These are phyloP conservation scores for Magnusiomyces magnusii DNA, from an alignment of 1,139 yeast genomes.

Conservation along the genomic window DNA sequence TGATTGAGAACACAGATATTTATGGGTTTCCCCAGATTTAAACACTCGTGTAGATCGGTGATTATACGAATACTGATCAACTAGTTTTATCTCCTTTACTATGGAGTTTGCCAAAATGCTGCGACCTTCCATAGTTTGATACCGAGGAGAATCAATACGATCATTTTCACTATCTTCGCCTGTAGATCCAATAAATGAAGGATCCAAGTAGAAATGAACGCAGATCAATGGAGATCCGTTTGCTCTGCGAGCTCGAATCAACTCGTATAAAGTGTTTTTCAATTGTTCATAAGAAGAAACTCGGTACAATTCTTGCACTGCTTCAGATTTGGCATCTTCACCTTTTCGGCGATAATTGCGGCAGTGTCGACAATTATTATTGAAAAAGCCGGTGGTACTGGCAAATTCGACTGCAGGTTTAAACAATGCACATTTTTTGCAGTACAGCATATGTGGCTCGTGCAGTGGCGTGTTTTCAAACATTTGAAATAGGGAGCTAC, in stretches of 20 bases:
- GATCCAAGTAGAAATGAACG: constrained; percentile 14
- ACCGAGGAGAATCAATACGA: constrained; percentile 7
- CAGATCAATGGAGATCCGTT: constrained; percentile 11
- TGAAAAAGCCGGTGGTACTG: constrained; percentile 14
- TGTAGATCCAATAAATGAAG: constrained; percentile 6
- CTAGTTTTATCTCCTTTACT: constrained; percentile 7
- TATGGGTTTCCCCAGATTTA: constrained; percentile 15
- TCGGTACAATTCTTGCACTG: constrained; percentile 12
- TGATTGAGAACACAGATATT: constrained; percentile 14
- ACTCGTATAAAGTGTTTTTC: constrained; percentile 15
- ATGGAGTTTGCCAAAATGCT: constrained; percentile 12
- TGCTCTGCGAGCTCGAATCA: constrained; percentile 8
- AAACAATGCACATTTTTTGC: constrained; percentile 14
- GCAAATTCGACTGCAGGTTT: constrained; percentile 16
- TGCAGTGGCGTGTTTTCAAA: constrained; percentile 12
- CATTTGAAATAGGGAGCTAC: constrained; percentile 11
- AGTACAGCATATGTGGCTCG: constrained; percentile 13
- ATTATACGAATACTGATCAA: constrained; percentile 12
- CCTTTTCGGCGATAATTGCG: constrained; percentile 15
- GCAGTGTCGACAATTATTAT: constrained; percentile 15
- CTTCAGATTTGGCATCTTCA: constrained; percentile 13
- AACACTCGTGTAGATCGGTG: constrained; percentile 14
- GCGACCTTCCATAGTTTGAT: constrained; percentile 12
- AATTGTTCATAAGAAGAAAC: constrained; percentile 12
- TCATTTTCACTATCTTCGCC: neutral